These are phyloP conservation scores for Globisporangium alternatum DNA, from an alignment of 352 stramenopile genomes.

Conservation along the genomic window DNA sequence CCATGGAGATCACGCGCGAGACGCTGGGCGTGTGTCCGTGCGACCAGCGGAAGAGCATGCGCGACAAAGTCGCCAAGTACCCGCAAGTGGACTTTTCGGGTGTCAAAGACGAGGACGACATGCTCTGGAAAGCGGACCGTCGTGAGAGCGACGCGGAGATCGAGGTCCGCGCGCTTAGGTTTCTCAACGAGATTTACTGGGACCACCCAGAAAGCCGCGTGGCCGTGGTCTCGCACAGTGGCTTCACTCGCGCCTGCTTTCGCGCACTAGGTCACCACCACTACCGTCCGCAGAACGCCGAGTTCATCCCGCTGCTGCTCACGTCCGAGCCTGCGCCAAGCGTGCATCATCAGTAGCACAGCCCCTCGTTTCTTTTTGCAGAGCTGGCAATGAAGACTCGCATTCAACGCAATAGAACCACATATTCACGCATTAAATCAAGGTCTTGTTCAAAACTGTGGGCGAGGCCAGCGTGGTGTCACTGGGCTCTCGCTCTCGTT, in stretches of 20 bases:
- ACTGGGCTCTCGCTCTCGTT: background rate
- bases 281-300: constrained; percentile 63
- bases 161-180: constrained; percentile 37
- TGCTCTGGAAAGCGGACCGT: constrained; percentile 50
- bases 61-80: constrained; percentile 37
- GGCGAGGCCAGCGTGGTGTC: too few relatives aligned
- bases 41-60: constrained; percentile 46
- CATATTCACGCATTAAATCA: too few relatives aligned
- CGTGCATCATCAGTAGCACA: too few relatives aligned
- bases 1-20: constrained; percentile 56
- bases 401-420: too few relatives aligned
- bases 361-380: too few relatives aligned
- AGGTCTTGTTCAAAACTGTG: constrained; percentile 3
- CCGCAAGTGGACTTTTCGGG: constrained; percentile 49
- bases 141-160: constrained; percentile 66
- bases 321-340: constrained; percentile 13
- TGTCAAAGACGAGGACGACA: constrained; percentile 45
- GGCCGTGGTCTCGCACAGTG: constrained; percentile 62
- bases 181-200: constrained; percentile 48
- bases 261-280: constrained; percentile 53
- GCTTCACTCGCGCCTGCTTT: constrained; percentile 65
- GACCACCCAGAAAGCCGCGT: constrained; percentile 33
- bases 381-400: too few relatives aligned
- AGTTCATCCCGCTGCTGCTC: constrained; percentile 64
- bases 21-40: constrained; percentile 66